These are phyloP conservation scores for Termitomyces sp. DNA, from an alignment of 768 basidiomycete species.

Conservation along the genomic window DNA sequence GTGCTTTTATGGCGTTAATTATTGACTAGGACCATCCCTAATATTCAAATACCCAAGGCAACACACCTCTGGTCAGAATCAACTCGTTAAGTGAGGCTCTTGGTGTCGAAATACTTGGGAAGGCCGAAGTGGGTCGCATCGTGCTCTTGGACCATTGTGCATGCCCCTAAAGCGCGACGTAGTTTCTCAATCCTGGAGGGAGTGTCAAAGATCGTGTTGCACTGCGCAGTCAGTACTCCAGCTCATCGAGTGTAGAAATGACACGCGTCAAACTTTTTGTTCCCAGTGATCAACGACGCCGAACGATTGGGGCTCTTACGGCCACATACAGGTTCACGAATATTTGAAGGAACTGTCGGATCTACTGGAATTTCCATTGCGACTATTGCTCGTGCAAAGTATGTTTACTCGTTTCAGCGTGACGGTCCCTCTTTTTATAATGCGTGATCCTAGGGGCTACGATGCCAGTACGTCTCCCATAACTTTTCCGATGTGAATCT, in stretches of 20 bases:
- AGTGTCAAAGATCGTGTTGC: slow-evolving; percentile 99
- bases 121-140: slow-evolving; percentile 68
- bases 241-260: background rate
- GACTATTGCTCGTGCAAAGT: slow-evolving; percentile 87
- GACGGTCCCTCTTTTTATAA: background rate
- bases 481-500: background rate
- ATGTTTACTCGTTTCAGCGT: slow-evolving; percentile 14
- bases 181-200: slow-evolving; percentile 97
- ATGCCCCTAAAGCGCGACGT: background rate
- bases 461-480: slow-evolving; percentile 58
- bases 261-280: background rate
- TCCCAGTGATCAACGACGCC: slow-evolving; percentile 88
- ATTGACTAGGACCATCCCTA: background rate
- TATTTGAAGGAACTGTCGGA: slow-evolving; percentile 97
- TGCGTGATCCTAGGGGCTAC: slow-evolving; percentile 58
- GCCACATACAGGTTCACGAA: slow-evolving; percentile 84
- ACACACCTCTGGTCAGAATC: slow-evolving; percentile 90
- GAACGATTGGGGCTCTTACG: slow-evolving; percentile 76
- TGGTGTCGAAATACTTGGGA: slow-evolving; percentile 92
- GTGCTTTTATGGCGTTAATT: background rate
- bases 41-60: slow-evolving; percentile 46
- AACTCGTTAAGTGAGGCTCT: slow-evolving; percentile 87
- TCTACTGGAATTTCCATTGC: slow-evolving; percentile 97
- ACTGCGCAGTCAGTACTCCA: slow-evolving; percentile 58
- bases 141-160: background rate